Conservation (phyloP, 495 filamentous ascomycete species). For the Physcia stellaris region DNA sequence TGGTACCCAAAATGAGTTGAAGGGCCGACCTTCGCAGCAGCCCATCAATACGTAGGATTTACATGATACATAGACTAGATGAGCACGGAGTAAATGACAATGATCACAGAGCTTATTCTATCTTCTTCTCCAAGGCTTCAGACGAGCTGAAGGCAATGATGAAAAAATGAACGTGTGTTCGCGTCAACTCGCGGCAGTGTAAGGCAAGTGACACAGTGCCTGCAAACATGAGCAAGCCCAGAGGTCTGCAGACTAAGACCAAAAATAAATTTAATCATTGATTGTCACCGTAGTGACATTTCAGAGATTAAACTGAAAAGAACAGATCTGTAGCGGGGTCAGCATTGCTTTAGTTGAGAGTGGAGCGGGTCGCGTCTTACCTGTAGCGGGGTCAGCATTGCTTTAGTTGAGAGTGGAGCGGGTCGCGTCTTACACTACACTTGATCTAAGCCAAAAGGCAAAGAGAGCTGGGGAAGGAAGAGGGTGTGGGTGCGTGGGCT, state of each 20-base stretch:
- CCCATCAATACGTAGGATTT: too few relatives aligned
- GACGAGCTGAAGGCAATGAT: slow-evolving; percentile 41
- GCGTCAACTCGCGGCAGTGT: slow-evolving; percentile 78
- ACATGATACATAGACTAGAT: too few relatives aligned
- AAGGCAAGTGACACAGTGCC: slow-evolving; percentile 75
- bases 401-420: too few relatives aligned
- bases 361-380: too few relatives aligned
- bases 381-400: too few relatives aligned
- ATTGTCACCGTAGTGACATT: slow-evolving; percentile 55
- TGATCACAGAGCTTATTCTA: too few relatives aligned
- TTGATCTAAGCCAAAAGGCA: slow-evolving; percentile 86
- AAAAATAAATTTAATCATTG: slow-evolving; percentile 83
- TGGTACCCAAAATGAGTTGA: too few relatives aligned
- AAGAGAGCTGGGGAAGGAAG: slow-evolving; percentile 14
- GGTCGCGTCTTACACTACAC: slow-evolving; percentile 79
- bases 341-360: too few relatives aligned
- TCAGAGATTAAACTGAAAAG: slow-evolving; percentile 91
- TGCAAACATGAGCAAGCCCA: slow-evolving; percentile 66
- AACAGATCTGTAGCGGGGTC: too few relatives aligned
- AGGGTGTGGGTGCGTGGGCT: not conserved
- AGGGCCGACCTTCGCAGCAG: too few relatives aligned
- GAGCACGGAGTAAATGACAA: too few relatives aligned
- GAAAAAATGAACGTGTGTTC: slow-evolving; percentile 47
- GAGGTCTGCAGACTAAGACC: slow-evolving; percentile 40
- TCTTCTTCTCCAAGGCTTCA: slow-evolving; percentile 48